Percentiles rank a stretch among this genome's conserved stretches.
Evolutionary conservation across 2,329 filamentous ascomycete species (phyloP).

Genomic region (Cucurbitaria berberidis): DNA sequence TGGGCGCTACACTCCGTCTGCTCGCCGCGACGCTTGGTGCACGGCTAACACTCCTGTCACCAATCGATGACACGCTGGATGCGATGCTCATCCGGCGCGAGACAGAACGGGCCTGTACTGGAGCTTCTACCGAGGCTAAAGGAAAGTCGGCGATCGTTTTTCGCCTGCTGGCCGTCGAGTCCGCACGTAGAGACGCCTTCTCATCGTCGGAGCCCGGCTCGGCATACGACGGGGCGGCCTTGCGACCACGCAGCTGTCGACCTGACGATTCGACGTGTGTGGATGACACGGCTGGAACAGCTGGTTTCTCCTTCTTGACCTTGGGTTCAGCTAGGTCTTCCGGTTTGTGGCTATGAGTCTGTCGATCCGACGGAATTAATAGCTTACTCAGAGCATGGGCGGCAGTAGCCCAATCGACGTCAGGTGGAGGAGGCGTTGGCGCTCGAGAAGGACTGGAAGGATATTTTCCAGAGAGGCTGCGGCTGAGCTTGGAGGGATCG

Average conservation of each 20-base stretch:
- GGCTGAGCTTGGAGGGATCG: constrained; percentile 68
- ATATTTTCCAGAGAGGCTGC: constrained; percentile 63
- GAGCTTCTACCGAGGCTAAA: constrained; percentile 29
- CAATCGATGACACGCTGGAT: constrained; percentile 52
- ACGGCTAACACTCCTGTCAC: constrained; percentile 41
- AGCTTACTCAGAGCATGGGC: constrained; percentile 81
- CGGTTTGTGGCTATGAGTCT: constrained; percentile 75
- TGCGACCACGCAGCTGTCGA: constrained; percentile 76
- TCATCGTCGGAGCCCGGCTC: constrained; percentile 56
- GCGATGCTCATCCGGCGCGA: constrained; percentile 54
- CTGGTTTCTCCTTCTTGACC: constrained; percentile 62
- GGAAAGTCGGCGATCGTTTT: constrained; percentile 51
- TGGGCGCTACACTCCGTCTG: constrained; percentile 36
- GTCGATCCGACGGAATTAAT: constrained; percentile 76
- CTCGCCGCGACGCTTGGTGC: constrained; percentile 50
- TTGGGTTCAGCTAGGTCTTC: constrained; percentile 74
- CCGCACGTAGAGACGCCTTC: constrained; percentile 27
- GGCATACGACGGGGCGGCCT: constrained; percentile 58
- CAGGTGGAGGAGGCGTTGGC: constrained; percentile 74
- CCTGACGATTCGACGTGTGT: constrained; percentile 54
- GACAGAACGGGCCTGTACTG: constrained; percentile 25
- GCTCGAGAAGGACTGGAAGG: constrained; percentile 49
- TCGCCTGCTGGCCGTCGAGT: constrained; percentile 39
- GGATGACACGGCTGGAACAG: constrained; percentile 38
- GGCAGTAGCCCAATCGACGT: constrained; percentile 86